Base-by-base conservation (phyloP, 495 filamentous ascomycete species). In the Aspergillus taichungensis region DNA sequence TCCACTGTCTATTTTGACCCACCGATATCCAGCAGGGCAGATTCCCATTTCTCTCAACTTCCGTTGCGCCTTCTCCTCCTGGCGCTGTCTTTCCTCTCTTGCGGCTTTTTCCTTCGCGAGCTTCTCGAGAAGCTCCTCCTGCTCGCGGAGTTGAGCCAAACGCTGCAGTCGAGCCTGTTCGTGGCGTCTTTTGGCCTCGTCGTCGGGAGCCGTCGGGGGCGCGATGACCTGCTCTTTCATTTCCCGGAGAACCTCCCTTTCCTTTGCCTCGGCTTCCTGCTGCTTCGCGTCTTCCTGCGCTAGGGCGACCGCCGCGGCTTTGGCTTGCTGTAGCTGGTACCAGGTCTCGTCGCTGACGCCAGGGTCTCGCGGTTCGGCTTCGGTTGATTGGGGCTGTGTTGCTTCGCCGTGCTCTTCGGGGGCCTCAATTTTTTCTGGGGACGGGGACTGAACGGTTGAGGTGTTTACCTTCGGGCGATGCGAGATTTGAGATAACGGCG, bases 321-420 rank as follows among this genome's bases (percentile, higher is more conserved):
- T 70, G 58, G 80, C 75, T 0, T 43, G 52, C 46, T 79, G 66
- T 0, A 87, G 68, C 41, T 78, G 74, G 11, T 66, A 49, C 82
- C 83, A 85, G n/a, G 75, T 60, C 3, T 53, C 75, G 47, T 85
- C 79, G 13, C 68, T 64, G 0, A 85, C 80, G 2, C 78, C 78
- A 0, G 61, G 48, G 35, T 85, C 83, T 13, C 80, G 67, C 8
- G 34, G 40, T 3, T 38, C 29, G 18, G n/a, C 34, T 42, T 28
- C 13, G 2, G 40, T 8, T 8, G 27, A 5, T 46, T 37, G 33
- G 33, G 31, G 34, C 28, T 46, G 13, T 6, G 36, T 3, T 50
- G 47, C 27, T 37, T 47, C 34, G 34, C 31, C 1, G 13, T 34
- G 34, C 8, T 32, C 24, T 6, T 40, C 28, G 4, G 4, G 4